Conservation (phyloP, 2,329 filamentous ascomycete genomes). For the Onygena corvina region DNA sequence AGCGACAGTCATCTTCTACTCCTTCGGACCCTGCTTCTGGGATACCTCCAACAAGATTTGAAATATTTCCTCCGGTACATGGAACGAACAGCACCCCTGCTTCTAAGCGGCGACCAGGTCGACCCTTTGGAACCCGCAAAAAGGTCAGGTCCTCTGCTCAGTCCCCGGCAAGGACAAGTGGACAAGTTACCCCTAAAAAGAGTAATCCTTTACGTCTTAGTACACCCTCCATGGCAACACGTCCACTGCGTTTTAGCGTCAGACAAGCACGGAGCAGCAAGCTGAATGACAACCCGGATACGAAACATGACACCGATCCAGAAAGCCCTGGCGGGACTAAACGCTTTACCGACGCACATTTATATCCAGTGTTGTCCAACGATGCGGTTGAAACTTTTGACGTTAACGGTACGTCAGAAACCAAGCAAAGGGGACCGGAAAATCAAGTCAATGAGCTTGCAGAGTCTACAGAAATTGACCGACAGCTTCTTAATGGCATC, state of each 20-base stretch:
- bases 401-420: neutral
- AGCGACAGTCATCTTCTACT: conserved; percentile 13
- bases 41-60: conserved; percentile 33
- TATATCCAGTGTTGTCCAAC: neutral
- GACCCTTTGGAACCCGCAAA: conserved; percentile 26
- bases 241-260: conserved; percentile 18
- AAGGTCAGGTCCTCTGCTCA: conserved; percentile 22
- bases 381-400: neutral
- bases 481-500: neutral
- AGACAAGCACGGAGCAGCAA: conserved; percentile 25
- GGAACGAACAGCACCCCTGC: conserved; percentile 17
- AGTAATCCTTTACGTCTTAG: conserved; percentile 21
- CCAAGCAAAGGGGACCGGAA: neutral
- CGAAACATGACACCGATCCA: neutral
- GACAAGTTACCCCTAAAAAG: conserved; percentile 29
- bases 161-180: conserved; percentile 24
- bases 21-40: conserved; percentile 23
- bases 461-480: conserved; percentile 1
- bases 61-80: conserved; percentile 34
- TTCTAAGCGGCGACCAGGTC: conserved; percentile 28
- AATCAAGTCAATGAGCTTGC: neutral
- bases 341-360: neutral
- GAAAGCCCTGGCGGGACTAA: conserved; percentile 7
- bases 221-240: conserved; percentile 20
- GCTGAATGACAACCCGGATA: conserved; percentile 18